Base-by-base conservation (phyloP, 768 basidiomycete genomes). In the Pleurotus ostreatus region DNA sequence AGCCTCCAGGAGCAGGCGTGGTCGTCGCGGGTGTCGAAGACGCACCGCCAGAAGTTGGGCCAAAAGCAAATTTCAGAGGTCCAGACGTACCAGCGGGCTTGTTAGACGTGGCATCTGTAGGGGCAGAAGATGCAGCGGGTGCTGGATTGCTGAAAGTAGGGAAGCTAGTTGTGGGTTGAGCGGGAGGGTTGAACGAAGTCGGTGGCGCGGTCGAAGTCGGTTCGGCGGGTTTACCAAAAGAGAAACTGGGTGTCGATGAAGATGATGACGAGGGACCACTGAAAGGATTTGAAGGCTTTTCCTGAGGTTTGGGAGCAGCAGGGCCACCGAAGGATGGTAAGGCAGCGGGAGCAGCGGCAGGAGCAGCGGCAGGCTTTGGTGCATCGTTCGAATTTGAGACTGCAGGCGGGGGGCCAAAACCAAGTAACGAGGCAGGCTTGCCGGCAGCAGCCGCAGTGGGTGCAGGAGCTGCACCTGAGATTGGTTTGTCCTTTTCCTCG, bases 281-380 rank as follows among this genome's bases (percentile, higher is more conserved):
- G 25, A 57, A 52, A 41, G 41, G 40, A 44, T 43, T 49, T 12
- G 26, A 25, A n/a, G 43, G 37, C 30, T 55, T 22, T 23, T 66
- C 68, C 54, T 76, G 67, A 22, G 63, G 57, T 22, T 60, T 34
- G n/a, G 63, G n/a, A 34, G 65, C 20, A 18, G 57, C 51, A 5
- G 57, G 25, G 22, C 30, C 47, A 43, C 44, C 38, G 47, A 64
- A 52, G 25, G 57, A 57, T 5, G 61, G 23, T 15, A 16, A 22
- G 25, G 55, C 25, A 22, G 47, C 22, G 15, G 47, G 48, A 16
- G 48, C 16, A 20, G 41, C 38, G 16, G 41, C n/a, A 15, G 59
- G 48, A 4, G 41, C 20, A 1, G 61, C 39, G 12, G 64, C n/a
- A 34, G 64, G 16, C 22, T 55, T 49, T 5, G 57, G 26, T 25